Evolutionary conservation across 148 eudicot genomes (phyloP).

Genomic region (Camellia sinensis): DNA sequence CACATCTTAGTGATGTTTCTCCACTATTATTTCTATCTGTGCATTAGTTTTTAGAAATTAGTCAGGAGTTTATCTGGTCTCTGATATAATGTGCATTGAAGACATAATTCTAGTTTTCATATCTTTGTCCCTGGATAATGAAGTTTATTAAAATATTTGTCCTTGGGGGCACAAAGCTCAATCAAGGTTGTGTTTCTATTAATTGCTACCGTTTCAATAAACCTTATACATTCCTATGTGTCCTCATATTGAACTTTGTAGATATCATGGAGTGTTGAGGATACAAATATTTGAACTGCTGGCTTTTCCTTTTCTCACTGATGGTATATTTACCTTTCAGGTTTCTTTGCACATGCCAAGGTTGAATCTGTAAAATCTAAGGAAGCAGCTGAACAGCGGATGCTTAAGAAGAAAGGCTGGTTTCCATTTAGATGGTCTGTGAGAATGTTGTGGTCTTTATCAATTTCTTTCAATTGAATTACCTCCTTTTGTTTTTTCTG

Average conservation of each 20-base stretch:
- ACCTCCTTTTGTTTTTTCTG: background rate
- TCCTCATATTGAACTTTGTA: background rate
- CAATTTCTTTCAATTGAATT: background rate
- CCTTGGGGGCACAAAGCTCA: no score
- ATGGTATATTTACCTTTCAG: constrained; percentile 36
- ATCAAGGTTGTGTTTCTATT: no score
- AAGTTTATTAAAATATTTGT: no score
- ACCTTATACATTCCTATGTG: background rate
- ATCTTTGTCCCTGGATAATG: no score
- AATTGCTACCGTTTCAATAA: no score
- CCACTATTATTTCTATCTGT: no score
- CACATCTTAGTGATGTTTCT: no score
- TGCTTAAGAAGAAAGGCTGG: constrained; percentile 72
- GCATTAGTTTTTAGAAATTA: no score
- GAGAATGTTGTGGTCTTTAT: constrained; percentile 9
- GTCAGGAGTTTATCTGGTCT: no score
- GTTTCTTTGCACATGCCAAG: constrained; percentile 94
- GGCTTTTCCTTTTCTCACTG: constrained; percentile 8
- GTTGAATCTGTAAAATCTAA: constrained; percentile 90
- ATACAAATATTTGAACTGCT: background rate
- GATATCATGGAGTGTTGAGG: background rate
- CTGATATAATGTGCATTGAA: no score
- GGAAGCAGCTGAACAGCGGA: constrained; percentile 88
- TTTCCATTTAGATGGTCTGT: constrained; percentile 82
- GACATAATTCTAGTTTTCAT: no score